Conservation (phyloP, 192 early-diverging fungal genomes). For the Jimgerdemannia lactiflua region DNA sequence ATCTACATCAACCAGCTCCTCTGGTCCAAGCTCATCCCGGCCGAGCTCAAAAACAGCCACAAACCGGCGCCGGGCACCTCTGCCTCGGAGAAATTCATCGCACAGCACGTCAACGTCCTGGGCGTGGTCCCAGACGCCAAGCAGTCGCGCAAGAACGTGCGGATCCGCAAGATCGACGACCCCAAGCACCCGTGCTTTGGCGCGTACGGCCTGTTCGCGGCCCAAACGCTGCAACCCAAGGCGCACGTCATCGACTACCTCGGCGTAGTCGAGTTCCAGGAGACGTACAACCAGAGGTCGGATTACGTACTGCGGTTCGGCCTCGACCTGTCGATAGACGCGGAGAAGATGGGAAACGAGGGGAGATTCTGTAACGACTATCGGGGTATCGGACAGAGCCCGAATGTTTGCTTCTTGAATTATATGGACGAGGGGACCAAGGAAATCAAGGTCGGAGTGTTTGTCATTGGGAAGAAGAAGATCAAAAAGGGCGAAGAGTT, state of each 20-base stretch:
- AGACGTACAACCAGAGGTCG: conserved; percentile 26
- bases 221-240: conserved; percentile 22
- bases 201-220: conserved; percentile 32
- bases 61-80: not conserved
- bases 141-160: conserved; percentile 17
- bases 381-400: conserved; percentile 24
- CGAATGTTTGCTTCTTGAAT: conserved; percentile 39
- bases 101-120: not conserved
- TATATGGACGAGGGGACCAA: conserved; percentile 29
- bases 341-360: conserved; percentile 33
- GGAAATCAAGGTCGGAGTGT: conserved; percentile 30
- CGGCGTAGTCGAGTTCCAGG: conserved; percentile 30
- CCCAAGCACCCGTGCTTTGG: conserved; percentile 34
- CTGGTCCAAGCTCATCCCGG: not conserved
- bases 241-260: conserved; percentile 36
- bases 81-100: not conserved
- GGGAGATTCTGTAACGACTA: conserved; percentile 40
- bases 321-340: conserved; percentile 32
- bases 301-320: conserved; percentile 37
- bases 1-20: not conserved
- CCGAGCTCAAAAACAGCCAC: not conserved
- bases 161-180: conserved; percentile 33
- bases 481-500: conserved; percentile 38
- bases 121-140: not conserved
- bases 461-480: conserved; percentile 31